These are phyloP conservation scores for Trichosporon ovoides DNA, from an alignment of 1,284 basidiomycete genomes.

Conservation along the genomic window DNA sequence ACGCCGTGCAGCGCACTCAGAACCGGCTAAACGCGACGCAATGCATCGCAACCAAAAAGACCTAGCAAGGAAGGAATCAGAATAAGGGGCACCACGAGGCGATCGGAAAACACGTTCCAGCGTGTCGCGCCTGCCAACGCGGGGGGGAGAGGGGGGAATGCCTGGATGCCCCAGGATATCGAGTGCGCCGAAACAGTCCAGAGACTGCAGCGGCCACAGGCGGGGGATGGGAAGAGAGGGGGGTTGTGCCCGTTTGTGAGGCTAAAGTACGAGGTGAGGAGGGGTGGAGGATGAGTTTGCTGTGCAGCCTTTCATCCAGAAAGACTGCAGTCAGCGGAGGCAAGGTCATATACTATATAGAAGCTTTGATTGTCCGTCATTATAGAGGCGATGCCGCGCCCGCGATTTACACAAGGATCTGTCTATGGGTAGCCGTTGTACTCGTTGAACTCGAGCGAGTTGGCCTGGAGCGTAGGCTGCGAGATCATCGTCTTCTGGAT, in stretches of 20 bases:
- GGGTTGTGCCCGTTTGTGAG: too few relatives aligned
- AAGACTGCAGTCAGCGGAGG: not conserved
- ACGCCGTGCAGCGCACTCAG: too few relatives aligned
- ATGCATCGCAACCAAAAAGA: slow-evolving; percentile 7
- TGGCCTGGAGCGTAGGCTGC: slow-evolving; percentile 46
- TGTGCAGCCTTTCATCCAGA: not conserved
- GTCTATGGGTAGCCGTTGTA: slow-evolving; percentile 20
- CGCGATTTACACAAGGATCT: slow-evolving; percentile 1
- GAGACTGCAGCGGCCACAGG: too few relatives aligned
- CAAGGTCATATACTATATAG: slow-evolving; percentile 6
- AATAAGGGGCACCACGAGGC: not conserved
- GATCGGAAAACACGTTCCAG: not conserved
- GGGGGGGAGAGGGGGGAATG: too few relatives aligned
- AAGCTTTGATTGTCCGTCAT: slow-evolving; percentile 5
- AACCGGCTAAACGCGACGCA: not conserved
- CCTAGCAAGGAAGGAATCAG: not conserved
- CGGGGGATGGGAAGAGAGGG: too few relatives aligned
- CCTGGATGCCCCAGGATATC: too few relatives aligned
- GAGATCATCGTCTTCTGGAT: slow-evolving; percentile 48
- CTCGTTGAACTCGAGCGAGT: slow-evolving; percentile 48
- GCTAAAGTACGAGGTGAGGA: not conserved
- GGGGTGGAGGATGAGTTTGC: not conserved
- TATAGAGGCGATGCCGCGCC: slow-evolving; percentile 1
- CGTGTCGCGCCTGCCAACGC: slow-evolving; percentile 6
- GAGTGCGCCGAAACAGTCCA: too few relatives aligned